A percentile compares a stretch with the other conserved stretches of the same genome.
phyloP scores from a whole-genome alignment of 768 basidiomycete species.

The Boletus insuetus region DNA sequence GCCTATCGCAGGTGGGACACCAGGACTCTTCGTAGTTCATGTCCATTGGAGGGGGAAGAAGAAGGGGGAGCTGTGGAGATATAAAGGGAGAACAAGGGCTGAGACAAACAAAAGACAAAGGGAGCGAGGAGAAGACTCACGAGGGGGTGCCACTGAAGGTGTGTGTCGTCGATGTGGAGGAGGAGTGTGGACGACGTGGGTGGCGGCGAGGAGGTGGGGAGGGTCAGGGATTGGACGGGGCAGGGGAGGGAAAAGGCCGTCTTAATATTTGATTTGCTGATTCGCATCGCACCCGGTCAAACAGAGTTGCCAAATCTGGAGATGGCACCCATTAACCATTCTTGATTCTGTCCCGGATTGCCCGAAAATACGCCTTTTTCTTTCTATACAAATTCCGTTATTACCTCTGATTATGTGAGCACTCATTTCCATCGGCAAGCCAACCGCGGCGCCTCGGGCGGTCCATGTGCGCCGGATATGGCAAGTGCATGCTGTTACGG shows the following conservation, averaged over 20 bases:
- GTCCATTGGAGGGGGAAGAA: constrained; percentile 26
- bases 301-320: constrained; percentile 19
- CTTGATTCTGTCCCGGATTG: constrained; percentile 25
- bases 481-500: constrained; percentile 25
- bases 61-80: constrained; percentile 7
- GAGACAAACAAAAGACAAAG: constrained; percentile 19
- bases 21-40: constrained; percentile 63
- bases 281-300: constrained; percentile 33
- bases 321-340: background rate
- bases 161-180: background rate
- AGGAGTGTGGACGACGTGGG: constrained; percentile 9
- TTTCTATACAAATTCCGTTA: constrained; percentile 31
- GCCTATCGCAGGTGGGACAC: constrained; percentile 78
- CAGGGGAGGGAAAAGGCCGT: constrained; percentile 26
- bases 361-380: constrained; percentile 23
- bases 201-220: constrained; percentile 23
- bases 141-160: background rate
- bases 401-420: constrained; percentile 31
- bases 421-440: constrained; percentile 25
- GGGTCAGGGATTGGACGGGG: constrained; percentile 25
- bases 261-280: constrained; percentile 40
- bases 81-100: constrained; percentile 16
- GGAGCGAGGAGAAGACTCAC: constrained; percentile 9
- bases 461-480: constrained; percentile 5
- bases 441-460: constrained; percentile 35